Percentiles rank a stretch among this genome's conserved stretches.
Evolutionary conservation across 2,329 filamentous ascomycete species (phyloP).

Genomic region (Thielaviopsis populi): DNA sequence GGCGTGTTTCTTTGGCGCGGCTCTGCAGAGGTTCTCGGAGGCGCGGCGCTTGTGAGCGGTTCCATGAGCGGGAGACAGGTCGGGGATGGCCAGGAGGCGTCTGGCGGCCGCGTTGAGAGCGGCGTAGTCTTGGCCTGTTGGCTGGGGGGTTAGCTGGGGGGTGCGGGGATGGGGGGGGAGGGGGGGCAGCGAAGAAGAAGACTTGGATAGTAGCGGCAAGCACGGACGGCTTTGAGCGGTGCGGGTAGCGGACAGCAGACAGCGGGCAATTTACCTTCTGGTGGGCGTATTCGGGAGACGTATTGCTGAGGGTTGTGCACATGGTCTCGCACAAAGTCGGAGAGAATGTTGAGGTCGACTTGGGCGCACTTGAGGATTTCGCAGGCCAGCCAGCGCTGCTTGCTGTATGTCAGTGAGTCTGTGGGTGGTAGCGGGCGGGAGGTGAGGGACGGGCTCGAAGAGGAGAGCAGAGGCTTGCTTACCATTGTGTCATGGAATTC

Average conservation of each 20-base stretch:
- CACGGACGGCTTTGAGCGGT: background rate
- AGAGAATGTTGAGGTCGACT: background rate
- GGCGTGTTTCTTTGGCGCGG: background rate
- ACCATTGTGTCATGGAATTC: background rate
- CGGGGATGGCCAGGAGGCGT: background rate
- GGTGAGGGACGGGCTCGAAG: background rate
- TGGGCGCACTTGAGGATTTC: constrained; percentile 5
- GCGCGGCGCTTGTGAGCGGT: background rate
- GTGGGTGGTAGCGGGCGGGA: background rate
- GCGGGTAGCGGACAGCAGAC: background rate
- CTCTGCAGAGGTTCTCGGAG: background rate
- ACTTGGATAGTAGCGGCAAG: background rate
- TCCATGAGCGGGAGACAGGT: background rate
- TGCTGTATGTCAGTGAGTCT: background rate
- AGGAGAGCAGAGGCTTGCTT: background rate
- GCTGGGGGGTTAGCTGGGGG: background rate
- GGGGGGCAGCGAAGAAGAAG: background rate
- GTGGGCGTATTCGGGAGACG: background rate
- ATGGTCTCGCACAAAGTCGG: constrained; percentile 8
- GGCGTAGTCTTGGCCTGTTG: background rate
- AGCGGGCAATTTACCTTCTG: background rate
- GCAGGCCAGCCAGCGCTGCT: background rate
- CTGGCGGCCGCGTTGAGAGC: background rate
- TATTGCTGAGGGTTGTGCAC: background rate
- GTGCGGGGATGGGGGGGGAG: background rate